Percentiles rank a stretch among this genome's conserved stretches.
These are phyloP conservation scores for Akanthomyces dipterigenus DNA, from an alignment of 2,329 filamentous ascomycete species.

Conservation along the genomic window DNA sequence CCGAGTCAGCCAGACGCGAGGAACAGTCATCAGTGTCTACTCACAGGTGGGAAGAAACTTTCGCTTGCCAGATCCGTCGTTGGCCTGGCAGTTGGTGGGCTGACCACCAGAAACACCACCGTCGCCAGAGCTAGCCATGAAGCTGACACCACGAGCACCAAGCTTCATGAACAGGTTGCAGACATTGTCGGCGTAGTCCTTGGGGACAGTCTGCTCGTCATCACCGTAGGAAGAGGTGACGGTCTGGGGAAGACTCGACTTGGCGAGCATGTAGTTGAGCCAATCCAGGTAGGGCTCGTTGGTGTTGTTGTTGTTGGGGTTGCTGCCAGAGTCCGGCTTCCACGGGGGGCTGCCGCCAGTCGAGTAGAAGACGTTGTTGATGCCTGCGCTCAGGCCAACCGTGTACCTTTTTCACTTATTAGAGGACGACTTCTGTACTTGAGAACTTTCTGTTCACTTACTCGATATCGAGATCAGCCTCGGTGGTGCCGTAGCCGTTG, in stretches of 20 bases:
- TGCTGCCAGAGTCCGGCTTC: background rate
- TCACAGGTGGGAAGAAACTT: conserved; percentile 3
- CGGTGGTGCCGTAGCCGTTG: background rate
- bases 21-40: background rate
- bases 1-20: background rate
- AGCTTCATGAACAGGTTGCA: conserved; percentile 12
- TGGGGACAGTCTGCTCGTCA: conserved; percentile 3
- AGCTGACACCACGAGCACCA: conserved; percentile 11
- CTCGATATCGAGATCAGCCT: conserved; percentile 8
- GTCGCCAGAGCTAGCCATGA: conserved; percentile 7
- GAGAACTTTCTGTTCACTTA: background rate
- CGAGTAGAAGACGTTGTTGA: conserved; percentile 10
- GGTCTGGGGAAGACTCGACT: conserved; percentile 3
- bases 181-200: conserved; percentile 9
- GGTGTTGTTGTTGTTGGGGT: conserved; percentile 11
- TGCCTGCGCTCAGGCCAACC: conserved; percentile 2
- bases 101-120: background rate
- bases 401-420: background rate
- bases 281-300: conserved; percentile 12
- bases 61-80: conserved; percentile 7
- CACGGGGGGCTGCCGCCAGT: conserved; percentile 7
- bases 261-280: conserved; percentile 8
- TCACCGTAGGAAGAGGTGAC: conserved; percentile 11
- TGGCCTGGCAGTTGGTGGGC: conserved; percentile 8
- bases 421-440: background rate